Evolutionary conservation across 345 rosid species (phyloP), one percentile per base, ranked within the genome.

Genomic region (Mercurialis annua): DNA sequence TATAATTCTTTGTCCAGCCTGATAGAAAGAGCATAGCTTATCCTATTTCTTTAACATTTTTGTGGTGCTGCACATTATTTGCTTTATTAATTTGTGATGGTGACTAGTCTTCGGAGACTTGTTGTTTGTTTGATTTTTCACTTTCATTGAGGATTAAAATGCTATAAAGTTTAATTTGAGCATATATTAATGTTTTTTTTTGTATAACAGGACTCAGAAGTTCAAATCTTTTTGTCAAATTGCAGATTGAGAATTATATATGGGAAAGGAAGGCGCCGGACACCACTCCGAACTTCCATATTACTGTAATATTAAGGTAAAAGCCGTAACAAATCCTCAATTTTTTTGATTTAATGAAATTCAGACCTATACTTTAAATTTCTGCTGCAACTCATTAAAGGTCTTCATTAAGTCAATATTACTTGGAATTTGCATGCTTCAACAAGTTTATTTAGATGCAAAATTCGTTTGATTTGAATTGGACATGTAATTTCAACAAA

Each of bases 201-300:
- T 15, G 1, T 7, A 12, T 53, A 53, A 53, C 4, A 1, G 34
- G 33, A 24, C 21, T 3, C 11, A 14, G n/a, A 6, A 54, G 5
- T 54, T 20, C 2, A 3, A 48, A 48, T 16, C n/a, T 48, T 48
- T 15, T 6, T 49, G 24, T 49, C 18, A 55, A 17, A 29, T 14
- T 30, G 38, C 38, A 55, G 21, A 55, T 55, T 16, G 60, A 30
- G 11, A 21, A 2, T 40, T 55, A 30, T 55, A 30, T 10, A 55
- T 55, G 60, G 60, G 12, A 55, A 29, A 55, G 16, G 60, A 55
- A 30, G 59, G 59, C 29, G 21, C 36, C 29, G n/a, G n/a, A n/a
- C 33, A 53, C 30, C 36, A 54, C 14, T 54, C 4, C 36, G 59
- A 54, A 16, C 38, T 15, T 15, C n/a, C 40, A 4, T 30, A 16